Evolutionary conservation across 2,329 filamentous ascomycete genomes (phyloP), one percentile per base, ranked within the genome.

Genomic region (Pezicula radicicola): DNA sequence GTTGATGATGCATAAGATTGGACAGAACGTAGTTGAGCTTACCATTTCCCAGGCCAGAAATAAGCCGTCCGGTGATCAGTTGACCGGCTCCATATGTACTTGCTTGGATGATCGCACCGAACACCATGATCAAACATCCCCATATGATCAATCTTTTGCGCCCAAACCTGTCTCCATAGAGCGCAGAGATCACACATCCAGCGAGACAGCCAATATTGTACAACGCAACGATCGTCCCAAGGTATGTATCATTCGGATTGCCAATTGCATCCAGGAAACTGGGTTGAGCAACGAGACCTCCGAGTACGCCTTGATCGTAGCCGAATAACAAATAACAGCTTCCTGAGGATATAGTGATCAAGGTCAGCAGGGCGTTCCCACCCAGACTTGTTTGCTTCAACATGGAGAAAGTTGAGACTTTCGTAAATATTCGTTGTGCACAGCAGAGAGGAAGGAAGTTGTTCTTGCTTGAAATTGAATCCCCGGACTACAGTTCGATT

Each of bases 71-170:
- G 25, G 75, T 64, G 30, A 82, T 79, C 58, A 82, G 74, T 59
- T 81, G 77, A 19, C 72, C 69, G 39, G 79, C 66, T 27, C 69
- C 70, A 21, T 67, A 68, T 4, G 70, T 61, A 12, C 66, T 66
- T 15, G 67, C 63, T 51, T 72, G 69, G 12, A 72, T 59, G 18
- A 63, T 58, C 30, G 80, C 80, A 16, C 81, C 81, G 27, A 83
- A 57, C 10, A 81, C 68, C 73, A 83, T 78, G 58, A 83, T 76
- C 2, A 66, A 55, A n/a, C 75, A 75, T 28, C 80, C 80, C 19
- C 75, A 61, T 44, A 81, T 74, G 54, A 83, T 81, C 25, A 78
- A 79, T 27, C 71, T 72, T 58, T 75, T 75, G n/a, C 81, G 73
- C 27, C 80, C 81, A 28, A 83, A 73, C n/a, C 72, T 68, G 55